Percentiles rank a stretch among this genome's conserved stretches.
phyloP scores from a whole-genome alignment of 768 basidiomycete genomes.

The Psilocybe cubensis region DNA sequence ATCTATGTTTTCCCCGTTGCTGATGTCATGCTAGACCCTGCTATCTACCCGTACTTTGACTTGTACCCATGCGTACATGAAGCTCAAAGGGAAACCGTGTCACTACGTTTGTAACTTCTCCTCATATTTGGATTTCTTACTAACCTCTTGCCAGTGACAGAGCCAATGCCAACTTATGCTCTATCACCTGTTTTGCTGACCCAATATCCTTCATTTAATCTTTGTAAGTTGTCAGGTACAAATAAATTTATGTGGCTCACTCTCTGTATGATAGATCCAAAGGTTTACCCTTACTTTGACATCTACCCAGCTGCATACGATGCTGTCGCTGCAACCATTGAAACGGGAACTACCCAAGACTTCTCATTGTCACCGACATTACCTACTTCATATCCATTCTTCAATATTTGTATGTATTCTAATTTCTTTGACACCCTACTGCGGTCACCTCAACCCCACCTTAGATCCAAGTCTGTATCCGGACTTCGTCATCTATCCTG shows the following conservation, averaged over 20 bases:
- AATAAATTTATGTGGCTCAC: not conserved
- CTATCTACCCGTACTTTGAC: constrained; percentile 40
- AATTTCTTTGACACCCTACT: no score
- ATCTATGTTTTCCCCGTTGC: not conserved
- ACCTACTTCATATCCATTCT: constrained; percentile 4
- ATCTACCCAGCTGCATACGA: constrained; percentile 24
- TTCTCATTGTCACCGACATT: not conserved
- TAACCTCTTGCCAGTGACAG: not conserved
- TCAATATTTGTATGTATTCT: constrained; percentile 18
- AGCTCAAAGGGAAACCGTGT: not conserved
- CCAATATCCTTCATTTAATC: constrained; percentile 12
- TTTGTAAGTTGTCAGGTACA: not conserved
- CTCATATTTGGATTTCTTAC: not conserved
- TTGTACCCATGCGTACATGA: constrained; percentile 25
- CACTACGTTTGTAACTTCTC: not conserved
- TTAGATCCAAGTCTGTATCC: constrained; percentile 40
- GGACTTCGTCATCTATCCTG: constrained; percentile 34
- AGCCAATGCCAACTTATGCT: not conserved
- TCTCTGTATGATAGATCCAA: not conserved
- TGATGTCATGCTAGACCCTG: constrained; percentile 25
- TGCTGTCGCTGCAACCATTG: not conserved
- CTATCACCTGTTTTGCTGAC: not conserved
- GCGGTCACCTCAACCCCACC: no score
- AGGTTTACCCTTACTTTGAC: constrained; percentile 18
- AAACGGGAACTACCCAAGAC: not conserved